Evolutionary conservation across 2,329 filamentous ascomycete species (phyloP).

Genomic region (Colletotrichum sublineola): DNA sequence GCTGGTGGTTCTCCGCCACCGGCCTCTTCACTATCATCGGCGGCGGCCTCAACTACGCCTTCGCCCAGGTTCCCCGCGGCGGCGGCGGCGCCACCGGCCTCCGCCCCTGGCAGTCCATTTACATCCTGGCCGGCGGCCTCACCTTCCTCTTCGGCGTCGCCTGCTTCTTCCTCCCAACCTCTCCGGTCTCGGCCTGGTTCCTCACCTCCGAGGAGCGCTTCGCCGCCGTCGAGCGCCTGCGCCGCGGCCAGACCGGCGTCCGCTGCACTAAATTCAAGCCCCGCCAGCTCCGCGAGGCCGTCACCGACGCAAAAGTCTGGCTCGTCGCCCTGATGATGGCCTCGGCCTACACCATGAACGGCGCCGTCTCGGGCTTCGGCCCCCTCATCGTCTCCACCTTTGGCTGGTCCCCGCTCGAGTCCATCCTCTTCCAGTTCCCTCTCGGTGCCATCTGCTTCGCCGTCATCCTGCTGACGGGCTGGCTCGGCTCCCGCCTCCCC

Average conservation of each 20-base stretch:
- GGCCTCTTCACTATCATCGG: constrained; percentile 74
- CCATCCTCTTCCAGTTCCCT: constrained; percentile 82
- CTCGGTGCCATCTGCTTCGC: constrained; percentile 77
- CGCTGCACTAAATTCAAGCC: constrained; percentile 72
- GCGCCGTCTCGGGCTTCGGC: constrained; percentile 78
- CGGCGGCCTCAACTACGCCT: constrained; percentile 75
- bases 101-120: constrained; percentile 78
- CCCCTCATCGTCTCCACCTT: constrained; percentile 80
- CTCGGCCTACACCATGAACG: constrained; percentile 78
- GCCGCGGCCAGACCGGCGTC: constrained; percentile 73
- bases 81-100: constrained; percentile 55
- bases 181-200: constrained; percentile 78
- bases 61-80: constrained; percentile 67
- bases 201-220: constrained; percentile 72
- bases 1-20: constrained; percentile 74
- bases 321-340: constrained; percentile 77
- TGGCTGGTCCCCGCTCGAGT: constrained; percentile 72
- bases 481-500: constrained; percentile 68
- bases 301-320: constrained; percentile 73
- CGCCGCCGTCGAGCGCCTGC: constrained; percentile 73
- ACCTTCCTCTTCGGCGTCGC: constrained; percentile 74
- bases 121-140: constrained; percentile 72
- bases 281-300: constrained; percentile 69
- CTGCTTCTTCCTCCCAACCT: constrained; percentile 76
- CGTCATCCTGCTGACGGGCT: constrained; percentile 76